These are phyloP conservation scores for Serendipita sp. DNA, from an alignment of 768 basidiomycete genomes.

Conservation along the genomic window DNA sequence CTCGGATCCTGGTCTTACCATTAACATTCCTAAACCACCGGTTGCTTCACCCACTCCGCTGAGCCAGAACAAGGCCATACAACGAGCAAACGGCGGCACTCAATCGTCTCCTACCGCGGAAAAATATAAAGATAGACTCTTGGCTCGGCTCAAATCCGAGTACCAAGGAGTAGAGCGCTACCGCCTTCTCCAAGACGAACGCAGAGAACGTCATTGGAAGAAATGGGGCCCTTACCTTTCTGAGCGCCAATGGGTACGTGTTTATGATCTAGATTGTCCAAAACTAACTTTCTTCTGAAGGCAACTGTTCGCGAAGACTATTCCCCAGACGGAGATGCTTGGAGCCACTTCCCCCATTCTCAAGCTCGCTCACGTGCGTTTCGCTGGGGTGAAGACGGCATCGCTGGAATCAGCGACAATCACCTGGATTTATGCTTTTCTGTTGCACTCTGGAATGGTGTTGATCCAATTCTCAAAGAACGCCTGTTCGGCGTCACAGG, in stretches of 20 bases:
- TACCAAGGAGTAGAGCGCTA: constrained; percentile 74
- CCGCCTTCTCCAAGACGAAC: constrained; percentile 69
- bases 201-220: constrained; percentile 85
- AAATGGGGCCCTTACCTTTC: constrained; percentile 96
- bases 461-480: constrained; percentile 92
- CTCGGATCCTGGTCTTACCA: constrained; percentile 11
- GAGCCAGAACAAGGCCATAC: not conserved
- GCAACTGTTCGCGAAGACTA: constrained; percentile 98
- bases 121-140: constrained; percentile 47
- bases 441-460: constrained; percentile 85
- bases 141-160: constrained; percentile 42
- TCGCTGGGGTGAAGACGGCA: constrained; percentile 97
- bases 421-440: constrained; percentile 87
- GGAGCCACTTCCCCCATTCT: constrained; percentile 89
- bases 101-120: not conserved
- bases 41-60: not conserved
- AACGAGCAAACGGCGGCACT: not conserved
- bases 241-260: constrained; percentile 89
- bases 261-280: constrained; percentile 10
- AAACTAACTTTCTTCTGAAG: constrained; percentile 25
- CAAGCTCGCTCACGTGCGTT: constrained; percentile 89
- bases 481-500: constrained; percentile 92
- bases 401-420: constrained; percentile 94
- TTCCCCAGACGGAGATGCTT: constrained; percentile 88
- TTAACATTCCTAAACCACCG: constrained; percentile 12